Conservation (phyloP, 2,329 filamentous ascomycete species). For the Colletotrichum truncatum region DNA sequence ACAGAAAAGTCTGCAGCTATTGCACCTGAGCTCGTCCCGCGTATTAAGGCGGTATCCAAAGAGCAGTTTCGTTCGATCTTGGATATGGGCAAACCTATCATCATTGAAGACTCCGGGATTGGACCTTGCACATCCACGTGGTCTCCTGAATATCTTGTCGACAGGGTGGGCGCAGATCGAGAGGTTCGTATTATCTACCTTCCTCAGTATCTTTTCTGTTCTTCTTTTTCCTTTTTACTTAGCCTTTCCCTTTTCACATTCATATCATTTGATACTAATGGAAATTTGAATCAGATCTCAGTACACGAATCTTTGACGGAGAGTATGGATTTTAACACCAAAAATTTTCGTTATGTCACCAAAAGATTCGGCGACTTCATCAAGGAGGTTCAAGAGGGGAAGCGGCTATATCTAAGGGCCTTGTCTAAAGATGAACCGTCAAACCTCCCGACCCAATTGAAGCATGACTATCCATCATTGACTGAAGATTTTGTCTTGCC, state of each 20-base stretch:
- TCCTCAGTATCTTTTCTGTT: too few relatives aligned
- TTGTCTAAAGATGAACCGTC: constrained; percentile 76
- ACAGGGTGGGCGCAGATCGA: constrained; percentile 67
- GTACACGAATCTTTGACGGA: constrained; percentile 75
- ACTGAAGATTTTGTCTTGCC: constrained; percentile 77
- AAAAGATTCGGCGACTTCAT: constrained; percentile 75
- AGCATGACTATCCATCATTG: constrained; percentile 76
- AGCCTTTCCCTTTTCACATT: background rate
- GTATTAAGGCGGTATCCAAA: constrained; percentile 58
- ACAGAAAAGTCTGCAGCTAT: background rate
- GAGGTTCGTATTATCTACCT: constrained; percentile 64
- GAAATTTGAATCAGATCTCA: constrained; percentile 61
- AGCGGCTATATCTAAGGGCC: constrained; percentile 79
- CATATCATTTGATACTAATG: background rate
- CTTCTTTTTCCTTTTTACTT: too few relatives aligned
- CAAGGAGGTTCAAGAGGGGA: constrained; percentile 64
- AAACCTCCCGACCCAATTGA: constrained; percentile 74
- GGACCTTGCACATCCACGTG: constrained; percentile 68
- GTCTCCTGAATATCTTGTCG: constrained; percentile 74
- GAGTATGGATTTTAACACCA: constrained; percentile 82
- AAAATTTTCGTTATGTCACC: constrained; percentile 83
- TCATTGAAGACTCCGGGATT: constrained; percentile 70
- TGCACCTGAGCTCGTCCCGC: constrained; percentile 50
- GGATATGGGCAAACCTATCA: constrained; percentile 64
- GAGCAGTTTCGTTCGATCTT: constrained; percentile 70